Percentiles rank a stretch among this genome's conserved stretches.
Evolutionary conservation across 257 asterid genomes (phyloP).

Genomic region (Echium plantagineum): DNA sequence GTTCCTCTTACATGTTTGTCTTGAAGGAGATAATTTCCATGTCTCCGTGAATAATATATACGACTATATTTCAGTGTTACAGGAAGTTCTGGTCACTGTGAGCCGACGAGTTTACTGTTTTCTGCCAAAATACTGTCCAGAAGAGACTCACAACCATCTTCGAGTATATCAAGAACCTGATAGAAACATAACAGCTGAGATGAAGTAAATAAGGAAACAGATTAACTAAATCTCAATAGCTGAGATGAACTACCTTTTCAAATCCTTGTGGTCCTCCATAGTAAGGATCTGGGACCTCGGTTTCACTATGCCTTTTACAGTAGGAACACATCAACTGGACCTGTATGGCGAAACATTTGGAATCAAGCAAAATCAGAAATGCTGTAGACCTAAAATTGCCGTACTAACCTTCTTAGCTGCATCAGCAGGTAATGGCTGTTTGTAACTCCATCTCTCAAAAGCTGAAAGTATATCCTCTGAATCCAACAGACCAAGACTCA

Average conservation of each 20-base stretch:
- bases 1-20: neutral
- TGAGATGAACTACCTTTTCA: conserved; percentile 49
- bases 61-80: neutral
- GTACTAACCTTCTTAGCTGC: conserved; percentile 50
- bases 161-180: conserved; percentile 85
- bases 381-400: neutral
- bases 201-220: neutral
- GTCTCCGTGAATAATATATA: neutral
- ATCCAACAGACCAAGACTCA: conserved; percentile 2
- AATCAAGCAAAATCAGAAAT: conserved; percentile 1
- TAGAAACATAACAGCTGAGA: neutral
- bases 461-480: conserved; percentile 53
- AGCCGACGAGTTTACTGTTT: conserved; percentile 14
- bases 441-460: conserved; percentile 67
- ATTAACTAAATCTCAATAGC: neutral
- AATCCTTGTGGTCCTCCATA: conserved; percentile 85
- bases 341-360: conserved; percentile 19
- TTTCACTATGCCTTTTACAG: conserved; percentile 62
- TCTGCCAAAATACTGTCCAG: conserved; percentile 36
- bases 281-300: conserved; percentile 83
- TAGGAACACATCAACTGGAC: conserved; percentile 62
- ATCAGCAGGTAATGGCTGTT: conserved; percentile 44
- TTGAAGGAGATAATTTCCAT: neutral
- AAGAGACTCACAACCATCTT: conserved; percentile 78
- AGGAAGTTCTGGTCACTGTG: conserved; percentile 2